A percentile compares a stretch with the other conserved stretches of the same genome.
Evolutionary conservation across 805 yeast species (phyloP).

Genomic region (Yarrowia keelungensis): DNA sequence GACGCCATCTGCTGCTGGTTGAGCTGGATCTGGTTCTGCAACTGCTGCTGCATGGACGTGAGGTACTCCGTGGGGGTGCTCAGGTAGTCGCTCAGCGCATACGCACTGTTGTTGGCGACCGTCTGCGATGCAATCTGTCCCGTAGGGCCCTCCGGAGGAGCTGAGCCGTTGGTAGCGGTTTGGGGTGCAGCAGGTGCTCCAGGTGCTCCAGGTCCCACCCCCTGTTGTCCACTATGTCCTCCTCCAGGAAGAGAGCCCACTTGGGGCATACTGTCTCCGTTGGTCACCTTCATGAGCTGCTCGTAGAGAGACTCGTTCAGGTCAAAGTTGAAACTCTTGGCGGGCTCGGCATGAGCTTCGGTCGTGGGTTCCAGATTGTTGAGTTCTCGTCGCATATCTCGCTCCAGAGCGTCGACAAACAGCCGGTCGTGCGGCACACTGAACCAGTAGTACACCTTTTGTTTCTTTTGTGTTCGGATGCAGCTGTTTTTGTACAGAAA

Average conservation of each 20-base stretch:
- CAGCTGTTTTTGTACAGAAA: slow-evolving; percentile 87
- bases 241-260: slow-evolving; percentile 13
- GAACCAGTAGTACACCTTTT: slow-evolving; percentile 96
- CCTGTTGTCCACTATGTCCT: slow-evolving; percentile 3
- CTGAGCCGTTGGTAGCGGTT: not conserved
- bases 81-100: slow-evolving; percentile 34
- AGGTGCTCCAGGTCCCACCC: not conserved
- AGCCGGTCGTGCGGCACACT: slow-evolving; percentile 92
- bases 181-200: not conserved
- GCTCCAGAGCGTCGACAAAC: slow-evolving; percentile 90
- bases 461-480: slow-evolving; percentile 92
- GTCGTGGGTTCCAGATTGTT: slow-evolving; percentile 71
- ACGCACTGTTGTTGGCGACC: slow-evolving; percentile 24
- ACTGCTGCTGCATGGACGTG: slow-evolving; percentile 37
- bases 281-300: slow-evolving; percentile 46
- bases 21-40: slow-evolving; percentile 28
- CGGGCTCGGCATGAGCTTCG: slow-evolving; percentile 74
- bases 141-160: slow-evolving; percentile 8
- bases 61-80: slow-evolving; percentile 39
- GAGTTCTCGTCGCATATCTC: slow-evolving; percentile 83
- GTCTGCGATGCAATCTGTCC: slow-evolving; percentile 21
- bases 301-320: slow-evolving; percentile 49
- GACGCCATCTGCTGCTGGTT: slow-evolving; percentile 33
- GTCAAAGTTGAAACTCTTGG: slow-evolving; percentile 75
- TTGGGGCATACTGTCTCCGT: slow-evolving; percentile 1